Percentiles rank a stretch among this genome's conserved stretches.
Conservation (phyloP, 306 rosid species). For the Lathyrus oleraceus region DNA sequence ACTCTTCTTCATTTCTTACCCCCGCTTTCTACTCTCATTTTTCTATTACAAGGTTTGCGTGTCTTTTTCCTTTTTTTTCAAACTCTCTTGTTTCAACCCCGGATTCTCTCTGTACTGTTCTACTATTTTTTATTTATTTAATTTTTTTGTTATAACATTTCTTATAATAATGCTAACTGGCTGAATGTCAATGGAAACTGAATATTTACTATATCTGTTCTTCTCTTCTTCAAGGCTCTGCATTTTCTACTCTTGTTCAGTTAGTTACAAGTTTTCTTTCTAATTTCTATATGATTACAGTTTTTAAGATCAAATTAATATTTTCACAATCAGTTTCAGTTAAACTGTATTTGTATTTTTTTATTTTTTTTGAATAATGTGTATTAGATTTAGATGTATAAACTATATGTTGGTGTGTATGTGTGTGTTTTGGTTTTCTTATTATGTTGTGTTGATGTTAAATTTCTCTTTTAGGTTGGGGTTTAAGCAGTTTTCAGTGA, state of each 20-base stretch:
- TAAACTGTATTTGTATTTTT: conserved; percentile 11
- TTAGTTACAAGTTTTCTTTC: background rate
- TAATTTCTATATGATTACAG: background rate
- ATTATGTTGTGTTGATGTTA: conserved; percentile 13
- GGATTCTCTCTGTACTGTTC: conserved; percentile 12
- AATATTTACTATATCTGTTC: conserved; percentile 3
- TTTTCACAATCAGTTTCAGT: background rate
- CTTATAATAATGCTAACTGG: conserved; percentile 5
- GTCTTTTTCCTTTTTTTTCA: conserved; percentile 8
- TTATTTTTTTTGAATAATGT: background rate
- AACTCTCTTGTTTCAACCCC: conserved; percentile 47
- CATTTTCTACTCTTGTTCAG: conserved; percentile 32
- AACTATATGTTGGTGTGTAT: background rate
- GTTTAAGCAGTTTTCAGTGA: conserved; percentile 20
- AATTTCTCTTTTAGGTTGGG: conserved; percentile 32
- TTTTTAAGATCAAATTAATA: background rate
- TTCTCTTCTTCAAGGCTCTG: conserved; percentile 31
- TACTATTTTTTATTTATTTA: background rate
- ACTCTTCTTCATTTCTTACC: conserved; percentile 15
- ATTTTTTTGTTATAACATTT: background rate
- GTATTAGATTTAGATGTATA: background rate
- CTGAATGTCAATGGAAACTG: conserved; percentile 15
- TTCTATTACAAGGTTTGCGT: conserved; percentile 36
- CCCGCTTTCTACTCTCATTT: conserved; percentile 51
- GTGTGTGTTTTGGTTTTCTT: background rate